Evolutionary conservation across 2,329 filamentous ascomycete genomes (phyloP).

Genomic region (Zymoseptoria ardabiliae): DNA sequence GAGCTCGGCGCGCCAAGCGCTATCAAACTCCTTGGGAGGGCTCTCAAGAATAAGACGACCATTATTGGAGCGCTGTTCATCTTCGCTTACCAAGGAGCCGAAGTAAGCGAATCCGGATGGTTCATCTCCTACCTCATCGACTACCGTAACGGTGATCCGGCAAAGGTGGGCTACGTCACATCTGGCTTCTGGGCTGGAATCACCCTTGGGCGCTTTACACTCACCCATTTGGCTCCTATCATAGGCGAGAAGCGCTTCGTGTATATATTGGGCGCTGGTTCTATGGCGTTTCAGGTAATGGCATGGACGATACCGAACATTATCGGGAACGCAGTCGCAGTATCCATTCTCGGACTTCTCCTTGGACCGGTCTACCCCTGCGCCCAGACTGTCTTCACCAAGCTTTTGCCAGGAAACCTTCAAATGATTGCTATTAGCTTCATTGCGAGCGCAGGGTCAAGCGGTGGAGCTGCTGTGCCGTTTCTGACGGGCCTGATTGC

Average conservation of each 20-base stretch:
- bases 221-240: slow-evolving; percentile 58
- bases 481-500: slow-evolving; percentile 60
- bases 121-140: slow-evolving; percentile 77
- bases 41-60: slow-evolving; percentile 51
- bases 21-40: slow-evolving; percentile 44
- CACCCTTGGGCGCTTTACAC: slow-evolving; percentile 51
- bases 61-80: slow-evolving; percentile 73
- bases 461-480: slow-evolving; percentile 60
- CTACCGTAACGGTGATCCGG: slow-evolving; percentile 61
- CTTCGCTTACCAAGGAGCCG: slow-evolving; percentile 78
- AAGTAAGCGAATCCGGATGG: slow-evolving; percentile 80
- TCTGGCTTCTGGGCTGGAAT: slow-evolving; percentile 56
- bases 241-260: slow-evolving; percentile 67
- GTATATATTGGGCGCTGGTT: slow-evolving; percentile 53
- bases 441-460: slow-evolving; percentile 62
- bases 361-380: slow-evolving; percentile 76
- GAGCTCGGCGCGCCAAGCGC: slow-evolving; percentile 39
- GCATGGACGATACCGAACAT: slow-evolving; percentile 51
- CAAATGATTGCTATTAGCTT: slow-evolving; percentile 59
- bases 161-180: slow-evolving; percentile 71
- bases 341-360: slow-evolving; percentile 59
- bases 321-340: slow-evolving; percentile 43
- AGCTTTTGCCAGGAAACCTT: slow-evolving; percentile 51
- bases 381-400: slow-evolving; percentile 56
- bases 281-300: slow-evolving; percentile 63